Percentiles rank a stretch among this genome's conserved stretches.
phyloP scores from a whole-genome alignment of 2,329 filamentous ascomycete species.

The Penicillium sp. region DNA sequence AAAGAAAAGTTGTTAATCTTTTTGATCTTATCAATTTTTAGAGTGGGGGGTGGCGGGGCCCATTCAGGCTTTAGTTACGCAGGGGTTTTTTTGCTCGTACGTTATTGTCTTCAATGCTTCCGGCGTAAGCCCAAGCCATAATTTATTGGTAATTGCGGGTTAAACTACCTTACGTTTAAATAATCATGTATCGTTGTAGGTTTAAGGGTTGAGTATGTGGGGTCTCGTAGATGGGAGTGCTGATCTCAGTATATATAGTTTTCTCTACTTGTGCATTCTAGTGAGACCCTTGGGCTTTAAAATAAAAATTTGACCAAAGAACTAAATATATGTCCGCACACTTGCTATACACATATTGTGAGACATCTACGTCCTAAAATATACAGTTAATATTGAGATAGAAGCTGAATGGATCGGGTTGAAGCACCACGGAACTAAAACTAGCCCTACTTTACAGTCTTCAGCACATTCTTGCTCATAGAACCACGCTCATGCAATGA shows the following conservation, averaged over 20 bases:
- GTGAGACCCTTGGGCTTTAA: not conserved
- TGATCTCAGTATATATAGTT: not conserved
- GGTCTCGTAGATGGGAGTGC: not conserved
- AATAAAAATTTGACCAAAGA: not conserved
- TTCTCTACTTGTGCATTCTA: not conserved
- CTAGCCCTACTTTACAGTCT: not conserved
- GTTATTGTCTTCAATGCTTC: not conserved
- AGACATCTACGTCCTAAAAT: not conserved
- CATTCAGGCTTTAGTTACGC: constrained; percentile 1
- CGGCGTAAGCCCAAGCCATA: not conserved
- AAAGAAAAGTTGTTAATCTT: constrained; percentile 25
- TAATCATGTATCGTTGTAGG: not conserved
- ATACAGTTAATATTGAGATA: no score
- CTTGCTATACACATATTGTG: no score
- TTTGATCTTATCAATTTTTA: constrained; percentile 43
- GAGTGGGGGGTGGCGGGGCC: constrained; percentile 40
- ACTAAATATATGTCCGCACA: no score
- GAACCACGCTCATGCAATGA: not conserved
- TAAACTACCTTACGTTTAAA: not conserved
- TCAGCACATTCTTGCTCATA: not conserved
- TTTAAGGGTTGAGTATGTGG: not conserved
- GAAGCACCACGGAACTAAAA: not conserved
- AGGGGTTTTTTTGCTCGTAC: constrained; percentile 6
- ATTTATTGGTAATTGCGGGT: not conserved
- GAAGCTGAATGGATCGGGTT: not conserved